Conservation (phyloP, 345 rosid species). For the thale cress (Arabidopsis thaliana) region TAIR10.1 NC_003076.8:20082501-20083000, state of each 20-base stretch:
- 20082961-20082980: constrained; percentile 2
- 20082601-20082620: constrained; percentile 23
- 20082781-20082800: constrained; percentile 16
- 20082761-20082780: background rate
- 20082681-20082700: constrained; percentile 17
- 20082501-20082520: constrained; percentile 3
- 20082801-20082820: constrained; percentile 6
- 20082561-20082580: constrained; percentile 33
- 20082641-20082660: background rate
- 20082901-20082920: constrained; percentile 16
- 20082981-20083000: background rate
- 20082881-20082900: constrained; percentile 28
- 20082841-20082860: constrained; percentile 19
- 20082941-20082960: constrained; percentile 1
- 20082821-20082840: constrained; percentile 22
- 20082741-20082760: background rate
- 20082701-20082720: constrained; percentile 29
- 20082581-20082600: constrained; percentile 20
- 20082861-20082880: constrained; percentile 27
- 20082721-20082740: constrained; percentile 27
- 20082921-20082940: constrained; percentile 9
- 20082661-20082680: constrained; percentile 12
- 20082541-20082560: constrained; percentile 12
- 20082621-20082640: background rate
- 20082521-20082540: constrained; percentile 1